Evolutionary conservation across 352 stramenopile species (phyloP).

Genomic region (Globisporangium solare): DNA sequence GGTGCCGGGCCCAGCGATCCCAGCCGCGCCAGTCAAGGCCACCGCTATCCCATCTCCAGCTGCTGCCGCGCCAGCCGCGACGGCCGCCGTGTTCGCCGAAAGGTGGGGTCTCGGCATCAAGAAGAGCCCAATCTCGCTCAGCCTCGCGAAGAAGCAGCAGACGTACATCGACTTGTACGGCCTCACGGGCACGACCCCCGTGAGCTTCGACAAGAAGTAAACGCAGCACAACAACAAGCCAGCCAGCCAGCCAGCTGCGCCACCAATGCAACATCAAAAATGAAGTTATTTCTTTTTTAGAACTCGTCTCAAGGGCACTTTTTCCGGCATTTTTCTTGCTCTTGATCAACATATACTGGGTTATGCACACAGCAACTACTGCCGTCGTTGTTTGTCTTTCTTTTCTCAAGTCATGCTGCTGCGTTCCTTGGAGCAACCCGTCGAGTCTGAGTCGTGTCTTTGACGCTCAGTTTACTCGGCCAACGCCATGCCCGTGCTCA

Average conservation of each 20-base stretch:
- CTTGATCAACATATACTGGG: no score
- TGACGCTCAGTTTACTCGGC: conserved; percentile 14
- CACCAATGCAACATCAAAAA: neutral
- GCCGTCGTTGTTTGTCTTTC: neutral
- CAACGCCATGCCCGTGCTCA: conserved; percentile 26
- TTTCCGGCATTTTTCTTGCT: no score
- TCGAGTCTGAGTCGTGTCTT: no score
- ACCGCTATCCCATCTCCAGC: conserved; percentile 21
- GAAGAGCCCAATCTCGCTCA: conserved; percentile 78
- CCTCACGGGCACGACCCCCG: conserved; percentile 74
- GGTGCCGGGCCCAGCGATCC: conserved; percentile 32
- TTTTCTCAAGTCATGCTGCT: neutral
- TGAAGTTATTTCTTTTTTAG: conserved; percentile 4
- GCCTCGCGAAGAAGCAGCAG: conserved; percentile 82
- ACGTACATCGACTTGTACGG: conserved; percentile 80
- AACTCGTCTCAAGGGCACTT: neutral
- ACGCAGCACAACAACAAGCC: neutral
- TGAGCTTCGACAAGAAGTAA: conserved; percentile 41
- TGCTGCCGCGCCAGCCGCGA: conserved; percentile 18
- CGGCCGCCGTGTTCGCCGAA: conserved; percentile 36
- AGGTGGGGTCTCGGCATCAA: conserved; percentile 80
- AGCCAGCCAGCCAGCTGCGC: no score
- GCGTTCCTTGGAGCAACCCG: no score
- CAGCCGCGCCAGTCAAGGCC: conserved; percentile 25
- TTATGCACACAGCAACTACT: no score